These are phyloP conservation scores for Porpolomopsis calyptriformis DNA, from an alignment of 768 basidiomycete species.

Conservation along the genomic window DNA sequence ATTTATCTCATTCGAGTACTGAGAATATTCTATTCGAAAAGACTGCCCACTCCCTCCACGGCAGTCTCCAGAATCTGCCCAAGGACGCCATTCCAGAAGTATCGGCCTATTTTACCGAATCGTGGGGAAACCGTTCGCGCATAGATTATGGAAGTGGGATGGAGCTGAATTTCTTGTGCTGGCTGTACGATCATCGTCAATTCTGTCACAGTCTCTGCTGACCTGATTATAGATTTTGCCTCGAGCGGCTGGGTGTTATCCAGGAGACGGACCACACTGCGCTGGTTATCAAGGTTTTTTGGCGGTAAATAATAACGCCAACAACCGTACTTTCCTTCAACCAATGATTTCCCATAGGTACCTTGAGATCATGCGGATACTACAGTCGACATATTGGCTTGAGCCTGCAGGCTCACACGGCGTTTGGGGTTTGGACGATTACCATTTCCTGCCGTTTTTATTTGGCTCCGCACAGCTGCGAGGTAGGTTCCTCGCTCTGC, in stretches of 20 bases:
- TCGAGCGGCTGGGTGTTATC: slow-evolving; percentile 61
- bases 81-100: slow-evolving; percentile 55
- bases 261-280: slow-evolving; percentile 55
- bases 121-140: slow-evolving; percentile 85
- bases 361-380: slow-evolving; percentile 66
- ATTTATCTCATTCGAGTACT: slow-evolving; percentile 1
- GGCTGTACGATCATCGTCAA: slow-evolving; percentile 58
- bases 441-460: slow-evolving; percentile 89
- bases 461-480: slow-evolving; percentile 76
- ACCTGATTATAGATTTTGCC: slow-evolving; percentile 55
- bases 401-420: slow-evolving; percentile 99
- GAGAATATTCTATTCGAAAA: slow-evolving; percentile 16
- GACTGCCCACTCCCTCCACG: slow-evolving; percentile 50
- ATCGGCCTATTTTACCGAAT: slow-evolving; percentile 68
- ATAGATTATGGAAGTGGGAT: slow-evolving; percentile 99
- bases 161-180: slow-evolving; percentile 96
- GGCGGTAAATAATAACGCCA: slow-evolving; percentile 43
- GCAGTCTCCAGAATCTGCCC: slow-evolving; percentile 45
- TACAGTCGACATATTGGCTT: slow-evolving; percentile 94
- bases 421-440: slow-evolving; percentile 95
- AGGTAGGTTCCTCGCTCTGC: slow-evolving; percentile 25
- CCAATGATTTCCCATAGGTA: slow-evolving; percentile 38
- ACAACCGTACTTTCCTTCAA: neutral
- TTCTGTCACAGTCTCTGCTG: neutral
- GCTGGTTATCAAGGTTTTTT: slow-evolving; percentile 78